Evolutionary conservation across 441 rosid genomes (phyloP), one percentile per base, ranked within the genome.

Genomic region (Erodium trifolium): DNA sequence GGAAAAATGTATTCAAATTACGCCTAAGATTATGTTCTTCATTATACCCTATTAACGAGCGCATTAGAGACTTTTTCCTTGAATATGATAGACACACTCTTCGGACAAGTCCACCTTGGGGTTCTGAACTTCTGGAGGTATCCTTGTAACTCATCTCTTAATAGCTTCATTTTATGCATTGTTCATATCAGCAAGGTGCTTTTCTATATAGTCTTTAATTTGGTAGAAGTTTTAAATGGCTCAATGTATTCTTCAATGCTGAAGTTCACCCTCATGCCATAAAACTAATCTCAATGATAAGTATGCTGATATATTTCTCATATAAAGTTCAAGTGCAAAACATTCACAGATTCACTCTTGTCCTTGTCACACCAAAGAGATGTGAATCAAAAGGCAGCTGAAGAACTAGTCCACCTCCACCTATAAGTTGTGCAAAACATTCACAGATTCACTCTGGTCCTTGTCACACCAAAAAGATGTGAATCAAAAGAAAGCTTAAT

Each of bases 71-170:
- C 82, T 95, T 95, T 81, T 95, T 94, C 74, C 91, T 95, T 76
- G 99, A 95, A 78, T 95, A 95, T 84, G 99, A 95, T 81, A 86
- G 97, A 74, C 99, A 92, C 84, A 89, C 96, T 71, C 93, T 92
- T 75, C 93, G 94, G 78, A 87, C 99, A 70, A 95, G 86, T 72
- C 89, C 99, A 60, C 99, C 97, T 63, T 95, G 99, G 99, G 98
- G 98, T 72, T 95, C 99, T 63, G 99, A 92, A 88, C 98, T 95
- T 78, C 83, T 95, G 76, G 98, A 95, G 97, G 99, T 92, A 86
- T 41, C 68, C 59, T 71, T 78, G 19, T 71, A 29, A 68, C 60
- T 65, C 63, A 12, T 73, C 29, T 47, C 45, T 69, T 49, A 49
- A 49, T 49, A 65, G 57, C 5, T 66, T 65, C 39, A 31, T 27